Evolutionary conservation across 2,329 filamentous ascomycete species (phyloP), one percentile per base, ranked within the genome.

Genomic region (Fusarium anthophilum): DNA sequence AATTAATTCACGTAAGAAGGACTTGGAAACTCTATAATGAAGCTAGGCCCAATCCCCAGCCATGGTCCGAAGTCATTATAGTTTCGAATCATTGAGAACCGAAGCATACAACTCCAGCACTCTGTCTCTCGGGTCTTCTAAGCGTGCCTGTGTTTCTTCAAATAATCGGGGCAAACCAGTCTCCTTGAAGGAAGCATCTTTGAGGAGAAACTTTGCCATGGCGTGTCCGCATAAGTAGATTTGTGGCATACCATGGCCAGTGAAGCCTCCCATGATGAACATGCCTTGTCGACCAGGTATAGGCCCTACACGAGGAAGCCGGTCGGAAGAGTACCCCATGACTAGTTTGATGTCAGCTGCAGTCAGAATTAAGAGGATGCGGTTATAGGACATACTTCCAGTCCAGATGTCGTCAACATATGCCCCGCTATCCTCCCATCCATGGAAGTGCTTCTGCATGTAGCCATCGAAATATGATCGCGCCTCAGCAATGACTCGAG

Each of bases 351-450:
- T 17, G 13, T 54, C 2, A 54, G 24, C 50, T 28, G 0, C 12
- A 1, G 1, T 20, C 8, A 11, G 1, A 0, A 24, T 8, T 0
- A 11, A 24, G 6, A 6, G 1, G 3, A 26, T 0, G 6, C 1
- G 12, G 12, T 11, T 1, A 14, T 15, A 15, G 3, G 6, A 0
- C 30, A 12, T 38, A 38, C 50, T 54, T 22, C 50, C 50, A 6
- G 50, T 54, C 50, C 50, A 54, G 0, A 28, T 28, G 3, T 54
- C 32, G 3, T 54, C 32, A 0, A 38, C 32, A 37, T 22, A 54
- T 13, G 50, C 50, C 5, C 32, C 18, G 7, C 24, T 54, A 7
- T 28, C 32, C 14, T 28, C 32, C 50, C 18, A 54, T 28, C 50
- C 50, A 17, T 38, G 13, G 5, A 54, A 54, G 6, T 54, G 32